Base-by-base conservation (phyloP, 257 asterid genomes). In the Petunia axillaris region DNA sequence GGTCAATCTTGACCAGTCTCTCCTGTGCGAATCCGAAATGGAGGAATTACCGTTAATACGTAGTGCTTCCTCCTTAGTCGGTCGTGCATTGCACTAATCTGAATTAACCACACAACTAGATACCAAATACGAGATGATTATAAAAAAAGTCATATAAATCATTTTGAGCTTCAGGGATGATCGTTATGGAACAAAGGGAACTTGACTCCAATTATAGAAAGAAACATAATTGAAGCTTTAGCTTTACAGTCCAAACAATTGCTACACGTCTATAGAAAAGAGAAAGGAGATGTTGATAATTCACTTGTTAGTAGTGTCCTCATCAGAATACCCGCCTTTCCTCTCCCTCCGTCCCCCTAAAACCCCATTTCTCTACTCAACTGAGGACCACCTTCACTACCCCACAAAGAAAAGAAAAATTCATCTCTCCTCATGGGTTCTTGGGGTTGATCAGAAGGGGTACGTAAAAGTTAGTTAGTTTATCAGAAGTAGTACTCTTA, bases 161-260 rank as follows among this genome's bases (percentile, higher is more conserved):
- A 50, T 50, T 8, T 50, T 13, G 13, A 70, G 5, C 77, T 46
- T 46, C 58, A 70, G 10, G 25, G 37, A 10, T 70, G 11, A 71
- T 25, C 16, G 39, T 68, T 11, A 1, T 8, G 4, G 59, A 25
- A 25, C 15, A 43, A 71, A 48, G 10, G 59, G 10, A 43, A 70
- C 77, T 46, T 70, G 77, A 16, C 77, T 70, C 8, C 25, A 1
- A 70, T 44, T 9, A 25, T 44, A 9, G 44, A 41, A 67, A 13
- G 6, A 16, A 16, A 16, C 58, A 44, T 25, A 25, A 70, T 70
- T 70, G 77, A 70, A 25, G 39, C 77, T 70, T 16, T 70, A 70
- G 48, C 6, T 46, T 70, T 48, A 4, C 58, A 37, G 41, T 70
- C 59, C 59, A 48, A 46, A 70, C 40, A 48, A 70, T 67, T 67